These are phyloP conservation scores for Heliamphora exappendiculata DNA, from an alignment of 148 eudicot species.

Conservation along the genomic window DNA sequence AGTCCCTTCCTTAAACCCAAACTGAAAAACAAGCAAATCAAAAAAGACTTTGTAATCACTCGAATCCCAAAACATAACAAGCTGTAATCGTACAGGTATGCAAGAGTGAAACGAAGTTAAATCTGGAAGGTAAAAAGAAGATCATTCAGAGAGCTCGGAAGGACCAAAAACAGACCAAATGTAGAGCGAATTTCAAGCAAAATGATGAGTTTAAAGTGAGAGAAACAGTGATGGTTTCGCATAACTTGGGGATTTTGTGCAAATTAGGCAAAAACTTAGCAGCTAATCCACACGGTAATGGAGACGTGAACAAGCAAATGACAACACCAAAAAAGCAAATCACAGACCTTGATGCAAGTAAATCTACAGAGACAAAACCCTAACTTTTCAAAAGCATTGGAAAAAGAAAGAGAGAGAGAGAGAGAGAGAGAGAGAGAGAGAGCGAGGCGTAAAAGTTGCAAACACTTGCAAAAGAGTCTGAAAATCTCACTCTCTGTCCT, in stretches of 20 bases:
- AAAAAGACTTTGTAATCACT: not conserved
- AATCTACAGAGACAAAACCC: too few relatives aligned
- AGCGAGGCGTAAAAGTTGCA: constrained; percentile 25
- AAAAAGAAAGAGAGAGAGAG: not conserved
- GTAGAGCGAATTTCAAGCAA: constrained; percentile 10
- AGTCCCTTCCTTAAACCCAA: not conserved
- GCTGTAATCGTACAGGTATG: not conserved
- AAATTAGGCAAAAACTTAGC: not conserved
- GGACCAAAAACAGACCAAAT: constrained; percentile 9
- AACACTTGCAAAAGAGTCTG: constrained; percentile 8
- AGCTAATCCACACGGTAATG: not conserved
- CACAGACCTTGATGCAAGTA: constrained; percentile 9
- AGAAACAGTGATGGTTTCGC: not conserved
- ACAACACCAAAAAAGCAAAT: not conserved
- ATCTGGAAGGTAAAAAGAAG: not conserved
- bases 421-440: constrained; percentile 7
- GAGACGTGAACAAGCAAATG: not conserved
- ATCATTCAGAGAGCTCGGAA: not conserved
- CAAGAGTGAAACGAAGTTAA: not conserved
- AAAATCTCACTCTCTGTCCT: not conserved
- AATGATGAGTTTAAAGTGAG: not conserved
- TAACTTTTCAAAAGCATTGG: too few relatives aligned
- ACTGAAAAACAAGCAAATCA: not conserved
- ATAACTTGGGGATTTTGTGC: not conserved
- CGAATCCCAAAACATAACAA: not conserved